Evolutionary conservation across 2,329 filamentous ascomycete genomes (phyloP).

Genomic region (Coccinonectria pachysandricola): DNA sequence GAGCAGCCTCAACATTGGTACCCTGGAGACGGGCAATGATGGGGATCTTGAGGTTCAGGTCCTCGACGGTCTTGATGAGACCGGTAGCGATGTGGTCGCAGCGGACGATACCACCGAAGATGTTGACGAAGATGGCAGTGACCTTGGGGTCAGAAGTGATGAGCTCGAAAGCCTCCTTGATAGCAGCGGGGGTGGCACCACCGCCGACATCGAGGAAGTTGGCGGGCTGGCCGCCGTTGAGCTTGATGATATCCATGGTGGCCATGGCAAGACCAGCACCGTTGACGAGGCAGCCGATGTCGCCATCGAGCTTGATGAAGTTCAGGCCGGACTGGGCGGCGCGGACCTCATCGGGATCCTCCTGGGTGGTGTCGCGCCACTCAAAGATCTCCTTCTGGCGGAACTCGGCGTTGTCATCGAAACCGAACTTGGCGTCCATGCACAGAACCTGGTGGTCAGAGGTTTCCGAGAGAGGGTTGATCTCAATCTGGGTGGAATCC

Average conservation of each 20-base stretch:
- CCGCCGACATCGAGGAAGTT: slow-evolving; percentile 99
- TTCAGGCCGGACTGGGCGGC: slow-evolving; percentile 90
- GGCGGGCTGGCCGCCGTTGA: slow-evolving; percentile 89
- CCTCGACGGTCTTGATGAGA: slow-evolving; percentile 87
- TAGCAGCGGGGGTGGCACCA: slow-evolving; percentile 91
- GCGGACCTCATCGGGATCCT: slow-evolving; percentile 95
- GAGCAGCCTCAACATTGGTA: slow-evolving; percentile 94
- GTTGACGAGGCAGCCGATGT: slow-evolving; percentile 98
- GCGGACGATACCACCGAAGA: slow-evolving; percentile 97
- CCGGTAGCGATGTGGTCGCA: slow-evolving; percentile 96
- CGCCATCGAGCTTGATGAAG: slow-evolving; percentile 99
- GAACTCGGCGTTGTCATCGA: slow-evolving; percentile 98
- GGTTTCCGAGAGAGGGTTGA: slow-evolving; percentile 97
- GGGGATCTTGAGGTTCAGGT: slow-evolving; percentile 90
- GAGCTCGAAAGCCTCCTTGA: slow-evolving; percentile 95
- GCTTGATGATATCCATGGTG: slow-evolving; percentile 99
- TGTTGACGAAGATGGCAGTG: slow-evolving; percentile 98
- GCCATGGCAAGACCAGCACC: slow-evolving; percentile 98
- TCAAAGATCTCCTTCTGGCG: slow-evolving; percentile 92
- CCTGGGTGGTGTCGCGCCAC: slow-evolving; percentile 89
- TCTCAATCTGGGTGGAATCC: slow-evolving; percentile 98
- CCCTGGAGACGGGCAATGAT: slow-evolving; percentile 96
- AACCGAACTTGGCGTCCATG: slow-evolving; percentile 98
- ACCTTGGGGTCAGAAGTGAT: slow-evolving; percentile 99
- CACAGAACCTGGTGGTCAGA: slow-evolving; percentile 96